Base-by-base conservation (phyloP, 2,329 filamentous ascomycete genomes). In the Eutypa lata region DNA sequence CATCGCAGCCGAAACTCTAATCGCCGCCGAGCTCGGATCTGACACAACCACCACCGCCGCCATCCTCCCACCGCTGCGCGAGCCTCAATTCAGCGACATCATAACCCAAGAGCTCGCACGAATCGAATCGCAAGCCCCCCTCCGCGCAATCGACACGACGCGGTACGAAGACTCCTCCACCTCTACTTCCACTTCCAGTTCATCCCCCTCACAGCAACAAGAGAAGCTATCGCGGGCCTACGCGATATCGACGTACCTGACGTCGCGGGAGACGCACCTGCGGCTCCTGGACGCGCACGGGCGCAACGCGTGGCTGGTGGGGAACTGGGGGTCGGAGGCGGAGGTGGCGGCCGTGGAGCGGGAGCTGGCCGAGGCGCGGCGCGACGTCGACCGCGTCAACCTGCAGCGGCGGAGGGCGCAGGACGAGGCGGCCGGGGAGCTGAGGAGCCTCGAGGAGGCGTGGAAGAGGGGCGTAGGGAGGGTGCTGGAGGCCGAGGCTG, bases 251-350 rank as follows among this genome's bases (percentile, higher is more conserved):
- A 67, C 75, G n/a, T 82, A 84, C 69, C 75, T 86, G 13, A 59
- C 68, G 13, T 64, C 71, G n/a, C 79, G 83, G 3, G 68, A 74
- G 35, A 63, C 76, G 31, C 78, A 83, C 70, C 82, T 96, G 18
- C 75, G 78, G 1, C 78, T 96, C n/a, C 81, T 96, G 19, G 89
- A 94, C 63, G 79, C 79, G 48, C 87, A 87, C 70, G 94, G 93
- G 60, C 90, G 90, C 73, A 96, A 96, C 70, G 88, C 90, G 10
- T 97, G 94, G 93, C 78, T 99, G 51, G 81, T 96, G 8, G 84
- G 84, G 6, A 99, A 99, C 71, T 83, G 87, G 62, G 84, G 89
- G 60, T 71, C 91, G 19, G 93, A 97, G 72, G 82, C 83, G 43
- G 81, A 90, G 42, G 71, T 95, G 49, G 79, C 80, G 48, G 70